Base-by-base conservation (phyloP, 2,329 filamentous ascomycete genomes). In the Alternaria arbusti region DNA sequence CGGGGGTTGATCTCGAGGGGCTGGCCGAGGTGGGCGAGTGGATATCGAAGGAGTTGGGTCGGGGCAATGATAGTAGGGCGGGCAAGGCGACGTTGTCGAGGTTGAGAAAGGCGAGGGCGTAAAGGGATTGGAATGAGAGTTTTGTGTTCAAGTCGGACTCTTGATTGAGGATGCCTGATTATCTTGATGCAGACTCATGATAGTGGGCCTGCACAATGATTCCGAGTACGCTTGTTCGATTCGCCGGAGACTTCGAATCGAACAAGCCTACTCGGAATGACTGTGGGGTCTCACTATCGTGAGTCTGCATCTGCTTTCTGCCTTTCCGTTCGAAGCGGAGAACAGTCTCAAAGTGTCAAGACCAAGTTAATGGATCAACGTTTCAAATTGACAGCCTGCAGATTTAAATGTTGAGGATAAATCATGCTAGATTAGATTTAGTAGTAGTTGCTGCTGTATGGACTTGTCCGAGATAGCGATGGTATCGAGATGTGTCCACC, bases 1-100 rank as follows among this genome's bases (percentile, higher is more conserved):
- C 92, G 0, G 92, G 92, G 0, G 86, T 96, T 1, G 75, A 81
- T 65, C 74, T 81, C 30, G 74, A 79, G 64, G 70, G 71, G 67
- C 57, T 82, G 28, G 63, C 78, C 0, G 74, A 73, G 63, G 74
- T 80, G 30, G 80, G 80, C 2, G 76, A 80, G 26, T 82, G 80
- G 80, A 80, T 82, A 30, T 78, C 74, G 7, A 57, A 68, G 7
- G 74, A 81, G 66, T 65, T 81, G 11, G 76, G 75, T 3, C 69
- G 72, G 57, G 50, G 67, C 25, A 81, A 81, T 56, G 79, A 80
- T 65, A 80, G 78, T 61, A 69, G 79, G 30, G 79, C 78, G 20
- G 79, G 80, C 3, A 81, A 81, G 63, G 79, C 79, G 20, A 75
- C 74, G 2, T 61, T 81, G 13, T 75, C 79, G 3, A 73, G 75